A percentile compares a stretch with the other conserved stretches of the same genome.
These are phyloP conservation scores for Prunus mira DNA, from an alignment of 306 rosid species.

Conservation along the genomic window DNA sequence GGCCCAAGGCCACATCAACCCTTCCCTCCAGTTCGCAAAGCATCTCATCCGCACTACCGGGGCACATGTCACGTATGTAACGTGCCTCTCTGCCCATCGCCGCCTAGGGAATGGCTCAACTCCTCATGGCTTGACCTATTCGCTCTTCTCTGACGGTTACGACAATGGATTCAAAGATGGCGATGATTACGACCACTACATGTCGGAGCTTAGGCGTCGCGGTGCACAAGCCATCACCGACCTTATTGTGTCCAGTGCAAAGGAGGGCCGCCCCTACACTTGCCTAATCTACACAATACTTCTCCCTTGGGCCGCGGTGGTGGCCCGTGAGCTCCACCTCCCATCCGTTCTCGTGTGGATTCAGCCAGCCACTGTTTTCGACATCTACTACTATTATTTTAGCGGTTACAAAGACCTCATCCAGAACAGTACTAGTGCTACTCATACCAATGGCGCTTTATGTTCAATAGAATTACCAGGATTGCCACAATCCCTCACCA, in stretches of 20 bases:
- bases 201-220: too few relatives aligned
- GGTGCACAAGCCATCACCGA: too few relatives aligned
- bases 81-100: constrained; percentile 15
- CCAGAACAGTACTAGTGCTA: not conserved
- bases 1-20: constrained; percentile 42
- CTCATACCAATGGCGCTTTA: not conserved
- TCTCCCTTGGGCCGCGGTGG: constrained; percentile 31
- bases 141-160: not conserved
- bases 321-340: constrained; percentile 19
- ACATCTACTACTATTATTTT: constrained; percentile 23
- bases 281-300: constrained; percentile 26
- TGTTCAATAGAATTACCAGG: constrained; percentile 17
- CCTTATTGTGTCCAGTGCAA: not conserved
- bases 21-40: constrained; percentile 20
- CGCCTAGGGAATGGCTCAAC: constrained; percentile 4
- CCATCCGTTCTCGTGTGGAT: constrained; percentile 33
- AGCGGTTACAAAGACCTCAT: constrained; percentile 19
- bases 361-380: constrained; percentile 36
- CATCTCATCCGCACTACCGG: constrained; percentile 5
- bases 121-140: constrained; percentile 17
- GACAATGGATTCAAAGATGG: too few relatives aligned
- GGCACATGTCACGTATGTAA: constrained; percentile 26
- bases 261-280: not conserved
- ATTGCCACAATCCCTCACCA: constrained; percentile 8
- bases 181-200: too few relatives aligned